Conservation (phyloP, 2,329 filamentous ascomycete genomes). For the Fusarium subglutinans region DNA sequence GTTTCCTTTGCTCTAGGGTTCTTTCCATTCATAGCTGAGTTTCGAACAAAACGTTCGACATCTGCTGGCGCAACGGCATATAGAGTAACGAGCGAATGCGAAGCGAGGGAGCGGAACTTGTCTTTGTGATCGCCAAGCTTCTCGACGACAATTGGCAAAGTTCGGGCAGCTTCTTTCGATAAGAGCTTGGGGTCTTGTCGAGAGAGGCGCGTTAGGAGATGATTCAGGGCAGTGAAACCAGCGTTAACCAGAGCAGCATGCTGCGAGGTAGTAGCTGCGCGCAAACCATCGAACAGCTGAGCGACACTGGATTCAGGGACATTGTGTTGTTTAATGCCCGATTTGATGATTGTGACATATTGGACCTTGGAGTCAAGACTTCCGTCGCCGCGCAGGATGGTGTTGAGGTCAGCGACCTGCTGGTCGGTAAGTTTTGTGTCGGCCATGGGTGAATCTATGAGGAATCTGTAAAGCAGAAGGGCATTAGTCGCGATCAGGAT, state of each 20-base stretch:
- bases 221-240: slow-evolving; percentile 87
- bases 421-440: slow-evolving; percentile 66
- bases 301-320: slow-evolving; percentile 79
- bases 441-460: slow-evolving; percentile 53
- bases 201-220: slow-evolving; percentile 85
- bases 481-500: slow-evolving; percentile 17
- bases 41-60: slow-evolving; percentile 82
- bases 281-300: slow-evolving; percentile 83
- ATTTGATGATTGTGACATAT: slow-evolving; percentile 79
- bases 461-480: slow-evolving; percentile 28
- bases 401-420: slow-evolving; percentile 64
- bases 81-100: slow-evolving; percentile 80
- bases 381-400: slow-evolving; percentile 67
- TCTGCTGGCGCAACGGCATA: slow-evolving; percentile 75
- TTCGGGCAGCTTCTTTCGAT: slow-evolving; percentile 73
- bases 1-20: slow-evolving; percentile 86
- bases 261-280: slow-evolving; percentile 77
- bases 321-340: slow-evolving; percentile 90
- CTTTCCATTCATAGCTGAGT: slow-evolving; percentile 79
- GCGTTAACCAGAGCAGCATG: slow-evolving; percentile 82
- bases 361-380: slow-evolving; percentile 76
- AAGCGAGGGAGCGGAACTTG: slow-evolving; percentile 78
- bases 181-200: slow-evolving; percentile 84
- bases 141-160: slow-evolving; percentile 80
- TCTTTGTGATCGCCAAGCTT: slow-evolving; percentile 90